Evolutionary conservation across 208 protist species (phyloP).

Genomic region (Ichthyophonus hoferi): DNA sequence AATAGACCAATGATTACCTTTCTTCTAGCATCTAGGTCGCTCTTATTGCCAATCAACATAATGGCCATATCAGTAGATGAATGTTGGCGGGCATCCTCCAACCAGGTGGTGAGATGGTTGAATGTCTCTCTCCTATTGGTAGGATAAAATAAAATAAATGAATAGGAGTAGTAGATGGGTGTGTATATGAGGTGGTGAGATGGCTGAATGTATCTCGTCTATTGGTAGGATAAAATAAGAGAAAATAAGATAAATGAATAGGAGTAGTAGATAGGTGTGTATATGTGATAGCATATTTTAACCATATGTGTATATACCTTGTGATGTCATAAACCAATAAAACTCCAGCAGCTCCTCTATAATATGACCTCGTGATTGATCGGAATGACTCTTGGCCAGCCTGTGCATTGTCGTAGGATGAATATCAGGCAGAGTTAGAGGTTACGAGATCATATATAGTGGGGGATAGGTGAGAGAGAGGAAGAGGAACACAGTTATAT

Average conservation of each 20-base stretch:
- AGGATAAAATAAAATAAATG: conserved; percentile 59
- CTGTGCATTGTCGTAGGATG: background rate
- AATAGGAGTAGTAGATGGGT: too few species aligned
- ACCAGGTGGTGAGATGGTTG: conserved; percentile 80
- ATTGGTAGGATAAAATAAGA: conserved; percentile 70
- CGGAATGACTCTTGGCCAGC: conserved; percentile 66
- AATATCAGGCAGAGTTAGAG: too few species aligned
- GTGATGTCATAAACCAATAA: conserved; percentile 78
- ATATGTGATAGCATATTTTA: too few species aligned
- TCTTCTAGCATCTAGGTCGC: conserved; percentile 82
- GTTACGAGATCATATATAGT: background rate
- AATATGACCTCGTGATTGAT: conserved; percentile 87
- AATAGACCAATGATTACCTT: conserved; percentile 89
- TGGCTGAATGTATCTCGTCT: conserved; percentile 69
- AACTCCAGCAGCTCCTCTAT: conserved; percentile 84
- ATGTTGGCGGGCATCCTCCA: conserved; percentile 83
- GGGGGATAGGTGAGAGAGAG: background rate
- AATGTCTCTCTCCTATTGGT: conserved; percentile 74
- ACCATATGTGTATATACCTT: background rate
- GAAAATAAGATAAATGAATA: too few species aligned
- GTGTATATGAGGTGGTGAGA: too few species aligned
- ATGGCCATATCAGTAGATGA: conserved; percentile 79
- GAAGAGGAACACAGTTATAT: background rate
- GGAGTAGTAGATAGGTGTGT: too few species aligned
- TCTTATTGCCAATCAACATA: conserved; percentile 90